Evolutionary conservation across 2,329 filamentous ascomycete genomes (phyloP), one percentile per base, ranked within the genome.

Genomic region (Venturiaceae sp.): DNA sequence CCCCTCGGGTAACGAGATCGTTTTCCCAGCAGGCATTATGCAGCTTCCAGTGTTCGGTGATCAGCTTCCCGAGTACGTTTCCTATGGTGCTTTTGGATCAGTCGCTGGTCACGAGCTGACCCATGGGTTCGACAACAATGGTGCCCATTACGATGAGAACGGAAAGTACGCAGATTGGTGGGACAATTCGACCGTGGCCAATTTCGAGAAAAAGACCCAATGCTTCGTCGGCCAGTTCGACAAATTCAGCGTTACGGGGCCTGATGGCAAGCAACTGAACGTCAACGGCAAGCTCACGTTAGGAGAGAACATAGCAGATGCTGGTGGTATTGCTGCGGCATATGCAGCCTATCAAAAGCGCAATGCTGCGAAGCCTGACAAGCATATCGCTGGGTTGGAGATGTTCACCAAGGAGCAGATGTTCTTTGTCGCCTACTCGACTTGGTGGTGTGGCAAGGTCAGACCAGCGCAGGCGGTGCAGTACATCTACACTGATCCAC

Each of bases 261-360:
- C 80, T 11, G 77, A 84, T 36, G 80, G 75, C 1, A 78, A 82
- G 61, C 2, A 8, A 5, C 72, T 86, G 0, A 79, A 84, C 61
- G 80, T 88, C 58, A 83, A 86, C 60, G 86, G 85, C 13, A 73
- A 73, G 23, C 73, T 83, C 16, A 88, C 85, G 0, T 71, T 88
- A 2, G 83, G 81, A 21, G 86, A 89, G 72, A 88, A 88, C 66
- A 85, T 89, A 65, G 85, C 85, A 1, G 86, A 89, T 67, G 82
- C 85, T 0, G 85, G 85, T n/a, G 86, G 86, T 14, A 67, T 89
- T 0, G 76, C 78, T 7, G 81, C 84, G 0, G 77, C 84, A 0
- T 88, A 82, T 66, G 74, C 78, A 19, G 85, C 85, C 0, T 90
- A 86, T 85, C 80, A 83, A 67, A 53, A 82, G 33, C 68, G 73